These are phyloP conservation scores for Yamadazyma phyllophila DNA, from an alignment of 805 yeast genomes.

Conservation along the genomic window DNA sequence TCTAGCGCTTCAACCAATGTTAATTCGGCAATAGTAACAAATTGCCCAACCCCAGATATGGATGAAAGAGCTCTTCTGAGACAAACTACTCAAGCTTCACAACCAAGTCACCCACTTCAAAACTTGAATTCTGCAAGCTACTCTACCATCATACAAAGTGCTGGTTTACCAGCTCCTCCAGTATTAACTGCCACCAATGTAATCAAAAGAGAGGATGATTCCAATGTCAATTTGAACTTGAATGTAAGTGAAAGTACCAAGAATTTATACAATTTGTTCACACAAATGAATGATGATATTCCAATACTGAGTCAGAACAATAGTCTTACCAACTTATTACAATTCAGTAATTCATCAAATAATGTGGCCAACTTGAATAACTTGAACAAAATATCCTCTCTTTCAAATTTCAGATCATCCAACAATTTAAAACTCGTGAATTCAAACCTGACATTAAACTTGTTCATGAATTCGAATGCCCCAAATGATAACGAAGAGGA, in stretches of 20 bases:
- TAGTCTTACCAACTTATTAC: constrained; percentile 25
- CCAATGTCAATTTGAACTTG: constrained; percentile 8
- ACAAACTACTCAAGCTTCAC: neutral
- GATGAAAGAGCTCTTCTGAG: neutral
- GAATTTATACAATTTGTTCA: constrained; percentile 28
- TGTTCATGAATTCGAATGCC: constrained; percentile 9
- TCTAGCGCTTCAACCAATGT: constrained; percentile 15
- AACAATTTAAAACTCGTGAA: constrained; percentile 10
- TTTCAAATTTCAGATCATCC: constrained; percentile 14
- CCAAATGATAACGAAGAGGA: constrained; percentile 10
- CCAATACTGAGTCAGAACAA: constrained; percentile 14
- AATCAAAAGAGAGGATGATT: constrained; percentile 14
- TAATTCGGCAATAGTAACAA: constrained; percentile 12
- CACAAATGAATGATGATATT: constrained; percentile 25
- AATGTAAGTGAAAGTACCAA: constrained; percentile 28
- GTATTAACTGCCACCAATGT: constrained; percentile 10
- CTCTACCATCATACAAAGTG: constrained; percentile 12
- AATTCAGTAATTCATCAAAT: constrained; percentile 15
- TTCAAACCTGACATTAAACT: constrained; percentile 15
- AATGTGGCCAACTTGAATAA: constrained; percentile 10
- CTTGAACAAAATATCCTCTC: constrained; percentile 10
- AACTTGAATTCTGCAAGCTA: constrained; percentile 13
- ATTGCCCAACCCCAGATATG: constrained; percentile 13
- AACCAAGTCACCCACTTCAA: neutral
- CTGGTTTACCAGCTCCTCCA: constrained; percentile 14